Evolutionary conservation across 1,139 yeast species (phyloP).

Genomic region (Magnusiomyces ingens): DNA sequence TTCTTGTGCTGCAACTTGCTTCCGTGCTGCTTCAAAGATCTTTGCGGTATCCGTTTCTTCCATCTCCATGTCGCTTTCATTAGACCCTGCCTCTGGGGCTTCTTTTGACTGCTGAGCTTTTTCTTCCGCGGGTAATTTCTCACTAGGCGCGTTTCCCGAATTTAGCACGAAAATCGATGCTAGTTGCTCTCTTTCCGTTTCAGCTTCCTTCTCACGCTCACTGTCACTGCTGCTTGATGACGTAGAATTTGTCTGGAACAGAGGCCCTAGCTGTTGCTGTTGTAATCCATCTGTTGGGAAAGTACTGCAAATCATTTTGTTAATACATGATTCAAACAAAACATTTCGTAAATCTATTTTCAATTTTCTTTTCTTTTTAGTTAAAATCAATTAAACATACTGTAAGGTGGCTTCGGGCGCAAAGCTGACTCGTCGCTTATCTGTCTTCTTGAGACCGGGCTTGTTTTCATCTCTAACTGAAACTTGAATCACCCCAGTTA

Average conservation of each 20-base stretch:
- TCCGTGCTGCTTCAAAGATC: slow-evolving; percentile 17
- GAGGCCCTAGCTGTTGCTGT: too few relatives aligned
- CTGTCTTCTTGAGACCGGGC: slow-evolving; percentile 13
- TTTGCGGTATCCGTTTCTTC: slow-evolving; percentile 15
- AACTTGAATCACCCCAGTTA: slow-evolving; percentile 23
- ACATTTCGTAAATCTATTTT: too few relatives aligned
- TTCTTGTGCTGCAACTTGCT: slow-evolving; percentile 5
- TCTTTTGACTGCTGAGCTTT: slow-evolving; percentile 16
- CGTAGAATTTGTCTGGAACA: not conserved
- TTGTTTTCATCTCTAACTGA: slow-evolving; percentile 13
- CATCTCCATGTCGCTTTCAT: slow-evolving; percentile 19
- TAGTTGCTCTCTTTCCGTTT: slow-evolving; percentile 5
- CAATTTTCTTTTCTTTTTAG: too few relatives aligned
- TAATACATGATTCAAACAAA: not conserved
- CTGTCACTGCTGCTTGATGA: not conserved
- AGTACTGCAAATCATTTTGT: slow-evolving; percentile 1
- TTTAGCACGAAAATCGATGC: slow-evolving; percentile 11
- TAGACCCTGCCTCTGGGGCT: slow-evolving; percentile 5
- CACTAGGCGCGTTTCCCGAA: slow-evolving; percentile 1
- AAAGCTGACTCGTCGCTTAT: slow-evolving; percentile 41
- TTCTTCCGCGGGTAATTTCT: not conserved
- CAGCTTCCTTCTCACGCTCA: not conserved
- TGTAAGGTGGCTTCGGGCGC: slow-evolving; percentile 47
- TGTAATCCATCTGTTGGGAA: not conserved
- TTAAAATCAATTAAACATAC: slow-evolving; percentile 13